A percentile compares a stretch with the other conserved stretches of the same genome.
These are phyloP conservation scores for Apiospora kogelbergensis DNA, from an alignment of 2,329 filamentous ascomycete genomes.

Conservation along the genomic window DNA sequence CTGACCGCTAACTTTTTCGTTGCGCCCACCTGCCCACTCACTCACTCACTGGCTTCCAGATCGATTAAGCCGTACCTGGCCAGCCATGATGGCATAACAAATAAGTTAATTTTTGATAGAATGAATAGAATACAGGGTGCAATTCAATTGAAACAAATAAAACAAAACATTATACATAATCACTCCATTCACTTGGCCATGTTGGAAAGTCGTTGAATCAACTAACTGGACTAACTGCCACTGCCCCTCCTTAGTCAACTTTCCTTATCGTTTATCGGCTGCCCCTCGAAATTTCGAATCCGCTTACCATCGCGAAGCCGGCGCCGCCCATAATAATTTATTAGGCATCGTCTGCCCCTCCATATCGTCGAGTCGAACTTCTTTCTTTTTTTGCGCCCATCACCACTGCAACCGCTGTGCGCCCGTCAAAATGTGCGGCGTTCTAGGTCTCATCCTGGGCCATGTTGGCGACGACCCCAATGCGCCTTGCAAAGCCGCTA, in stretches of 20 bases:
- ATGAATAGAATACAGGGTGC: no score
- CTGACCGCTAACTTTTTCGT: not conserved
- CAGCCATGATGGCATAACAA: no score
- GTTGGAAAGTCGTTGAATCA: no score
- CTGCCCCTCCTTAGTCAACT: constrained; percentile 4
- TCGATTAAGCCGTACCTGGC: no score
- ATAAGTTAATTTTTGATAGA: no score
- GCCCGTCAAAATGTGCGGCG: constrained; percentile 45
- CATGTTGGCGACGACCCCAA: constrained; percentile 31
- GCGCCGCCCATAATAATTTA: not conserved
- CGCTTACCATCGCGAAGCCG: not conserved
- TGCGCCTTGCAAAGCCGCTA: constrained; percentile 37
- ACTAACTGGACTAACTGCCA: no score
- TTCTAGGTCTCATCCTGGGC: constrained; percentile 55
- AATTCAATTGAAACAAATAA: no score
- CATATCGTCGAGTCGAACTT: not conserved
- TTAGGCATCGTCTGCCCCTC: not conserved
- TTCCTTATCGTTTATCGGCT: constrained; percentile 6
- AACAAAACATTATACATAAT: no score
- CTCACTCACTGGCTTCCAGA: not conserved
- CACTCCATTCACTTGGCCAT: no score
- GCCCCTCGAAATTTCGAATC: not conserved
- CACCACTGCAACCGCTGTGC: not conserved
- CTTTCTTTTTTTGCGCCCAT: not conserved
- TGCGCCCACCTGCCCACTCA: not conserved